phyloP scores from a whole-genome alignment of 306 rosid species.

The Comarum palustre region DNA sequence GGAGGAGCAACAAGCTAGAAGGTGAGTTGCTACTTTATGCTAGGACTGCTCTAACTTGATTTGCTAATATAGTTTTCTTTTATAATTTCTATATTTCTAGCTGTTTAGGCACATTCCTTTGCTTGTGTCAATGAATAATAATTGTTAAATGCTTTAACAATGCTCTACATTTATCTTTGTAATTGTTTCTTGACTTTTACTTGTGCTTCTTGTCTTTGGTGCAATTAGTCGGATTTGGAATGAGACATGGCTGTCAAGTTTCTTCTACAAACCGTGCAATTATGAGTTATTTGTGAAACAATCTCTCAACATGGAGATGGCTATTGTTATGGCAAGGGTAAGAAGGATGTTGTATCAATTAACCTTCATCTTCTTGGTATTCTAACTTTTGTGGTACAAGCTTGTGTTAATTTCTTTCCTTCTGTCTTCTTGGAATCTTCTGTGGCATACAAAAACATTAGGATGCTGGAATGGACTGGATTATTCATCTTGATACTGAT shows the following conservation, averaged over 20 bases:
- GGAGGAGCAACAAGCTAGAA: slow-evolving; percentile 89
- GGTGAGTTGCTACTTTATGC: slow-evolving; percentile 44
- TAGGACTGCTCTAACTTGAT: slow-evolving; percentile 2
- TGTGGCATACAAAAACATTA: slow-evolving; percentile 34
- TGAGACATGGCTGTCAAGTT: slow-evolving; percentile 91
- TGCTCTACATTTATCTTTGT: not conserved
- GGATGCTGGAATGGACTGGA: slow-evolving; percentile 97
- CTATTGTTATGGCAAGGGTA: slow-evolving; percentile 99
- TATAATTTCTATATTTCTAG: not conserved
- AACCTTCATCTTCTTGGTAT: slow-evolving; percentile 4
- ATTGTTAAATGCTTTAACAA: not conserved
- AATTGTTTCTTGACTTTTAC: not conserved
- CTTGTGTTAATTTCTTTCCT: not conserved
- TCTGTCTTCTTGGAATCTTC: slow-evolving; percentile 15
- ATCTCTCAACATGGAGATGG: slow-evolving; percentile 99
- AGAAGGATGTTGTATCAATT: slow-evolving; percentile 27
- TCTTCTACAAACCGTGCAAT: slow-evolving; percentile 98
- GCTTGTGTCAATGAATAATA: not conserved
- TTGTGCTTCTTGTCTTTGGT: slow-evolving; percentile 22
- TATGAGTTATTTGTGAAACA: slow-evolving; percentile 98
- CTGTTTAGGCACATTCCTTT: not conserved
- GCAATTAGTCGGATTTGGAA: slow-evolving; percentile 93
- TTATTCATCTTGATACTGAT: slow-evolving; percentile 93
- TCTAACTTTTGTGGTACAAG: not conserved
- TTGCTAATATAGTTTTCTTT: not conserved